Evolutionary conservation across 108 stramenopile species (phyloP).

Genomic region (Skeletonema costatum): DNA sequence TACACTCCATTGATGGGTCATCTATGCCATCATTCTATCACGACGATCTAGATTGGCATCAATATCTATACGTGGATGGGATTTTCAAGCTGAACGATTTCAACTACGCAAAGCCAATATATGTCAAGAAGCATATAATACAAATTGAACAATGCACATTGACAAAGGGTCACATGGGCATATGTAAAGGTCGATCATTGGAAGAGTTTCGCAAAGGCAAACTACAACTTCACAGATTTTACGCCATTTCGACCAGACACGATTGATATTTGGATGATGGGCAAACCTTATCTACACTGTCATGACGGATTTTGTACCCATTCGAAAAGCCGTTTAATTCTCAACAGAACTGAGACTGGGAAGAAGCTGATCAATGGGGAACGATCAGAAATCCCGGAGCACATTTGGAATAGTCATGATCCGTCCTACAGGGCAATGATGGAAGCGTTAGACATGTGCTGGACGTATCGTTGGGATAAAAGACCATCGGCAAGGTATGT

Average conservation of each 20-base stretch:
- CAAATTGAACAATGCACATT: constrained; percentile 21
- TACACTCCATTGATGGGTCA: constrained; percentile 47
- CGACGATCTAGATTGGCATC: constrained; percentile 54
- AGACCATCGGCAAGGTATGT: constrained; percentile 37
- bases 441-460: constrained; percentile 52
- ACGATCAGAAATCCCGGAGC: constrained; percentile 23
- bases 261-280: constrained; percentile 56
- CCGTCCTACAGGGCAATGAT: constrained; percentile 38
- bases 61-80: constrained; percentile 39
- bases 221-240: not conserved
- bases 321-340: constrained; percentile 45
- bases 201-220: constrained; percentile 17
- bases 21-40: constrained; percentile 41
- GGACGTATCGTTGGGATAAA: constrained; percentile 40
- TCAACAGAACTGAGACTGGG: constrained; percentile 12
- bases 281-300: constrained; percentile 44
- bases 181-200: constrained; percentile 39
- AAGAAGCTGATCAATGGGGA: constrained; percentile 28
- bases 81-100: constrained; percentile 42
- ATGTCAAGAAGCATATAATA: constrained; percentile 14
- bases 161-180: constrained; percentile 14
- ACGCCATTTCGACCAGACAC: constrained; percentile 5
- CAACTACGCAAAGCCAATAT: constrained; percentile 36
- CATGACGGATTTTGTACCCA: constrained; percentile 36
- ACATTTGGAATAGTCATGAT: constrained; percentile 35